Evolutionary conservation across 2,329 filamentous ascomycete genomes (phyloP).

Genomic region (Clarireedia monteithiana): DNA sequence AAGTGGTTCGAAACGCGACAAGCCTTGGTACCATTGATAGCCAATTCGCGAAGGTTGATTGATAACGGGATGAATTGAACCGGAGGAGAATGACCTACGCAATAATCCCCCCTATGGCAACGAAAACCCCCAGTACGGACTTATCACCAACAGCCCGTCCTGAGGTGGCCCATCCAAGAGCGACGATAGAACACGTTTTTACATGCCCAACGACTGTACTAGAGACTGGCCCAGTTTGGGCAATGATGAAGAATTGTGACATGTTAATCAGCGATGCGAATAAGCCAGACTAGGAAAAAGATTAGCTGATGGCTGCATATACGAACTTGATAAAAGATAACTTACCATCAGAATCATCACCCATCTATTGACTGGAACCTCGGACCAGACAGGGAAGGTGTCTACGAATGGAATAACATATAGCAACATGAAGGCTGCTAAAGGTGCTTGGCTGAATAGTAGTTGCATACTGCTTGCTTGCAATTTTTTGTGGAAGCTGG

Average conservation of each 20-base stretch:
- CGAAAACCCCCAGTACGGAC: constrained; percentile 45
- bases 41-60: neutral
- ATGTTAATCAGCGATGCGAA: constrained; percentile 60
- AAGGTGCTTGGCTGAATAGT: constrained; percentile 59
- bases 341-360: constrained; percentile 51
- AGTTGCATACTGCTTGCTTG: constrained; percentile 63
- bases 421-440: constrained; percentile 53
- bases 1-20: neutral
- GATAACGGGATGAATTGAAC: neutral
- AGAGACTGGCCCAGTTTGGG: constrained; percentile 53
- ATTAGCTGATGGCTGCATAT: constrained; percentile 14
- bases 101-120: constrained; percentile 50
- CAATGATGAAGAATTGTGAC: constrained; percentile 55
- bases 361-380: constrained; percentile 45
- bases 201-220: constrained; percentile 59
- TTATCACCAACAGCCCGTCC: constrained; percentile 49
- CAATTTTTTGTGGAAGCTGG: constrained; percentile 56
- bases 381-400: constrained; percentile 48
- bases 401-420: constrained; percentile 61
- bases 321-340: neutral
- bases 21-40: neutral
- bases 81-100: constrained; percentile 37
- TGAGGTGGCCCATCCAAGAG: constrained; percentile 51
- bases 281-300: constrained; percentile 44
- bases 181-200: constrained; percentile 60